Evolutionary conservation across 352 stramenopile species (phyloP).

Genomic region (Pythium oligandrum): DNA sequence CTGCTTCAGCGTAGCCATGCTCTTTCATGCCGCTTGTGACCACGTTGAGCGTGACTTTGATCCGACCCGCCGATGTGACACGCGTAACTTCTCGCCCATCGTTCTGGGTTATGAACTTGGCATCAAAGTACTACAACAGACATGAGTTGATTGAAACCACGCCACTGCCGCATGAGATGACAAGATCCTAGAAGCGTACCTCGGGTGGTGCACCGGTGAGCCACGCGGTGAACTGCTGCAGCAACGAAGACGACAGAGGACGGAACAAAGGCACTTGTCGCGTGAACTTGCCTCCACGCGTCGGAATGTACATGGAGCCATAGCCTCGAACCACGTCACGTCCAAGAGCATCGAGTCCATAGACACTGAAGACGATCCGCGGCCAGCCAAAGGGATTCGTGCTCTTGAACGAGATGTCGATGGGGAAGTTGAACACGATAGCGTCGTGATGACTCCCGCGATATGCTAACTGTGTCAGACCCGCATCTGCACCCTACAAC

Average conservation of each 20-base stretch:
- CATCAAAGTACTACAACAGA: conserved; percentile 76
- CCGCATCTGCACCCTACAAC: conserved; percentile 62
- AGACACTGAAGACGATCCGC: conserved; percentile 85
- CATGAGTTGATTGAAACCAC: background rate
- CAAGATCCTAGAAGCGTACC: conserved; percentile 6
- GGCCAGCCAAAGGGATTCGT: conserved; percentile 95
- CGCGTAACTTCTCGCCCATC: conserved; percentile 62
- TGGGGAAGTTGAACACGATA: conserved; percentile 94
- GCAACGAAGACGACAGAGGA: conserved; percentile 75
- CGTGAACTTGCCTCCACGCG: conserved; percentile 42
- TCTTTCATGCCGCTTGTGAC: conserved; percentile 51
- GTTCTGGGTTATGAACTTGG: conserved; percentile 71
- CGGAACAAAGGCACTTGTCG: conserved; percentile 85
- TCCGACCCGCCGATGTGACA: conserved; percentile 48
- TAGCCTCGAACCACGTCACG: conserved; percentile 91
- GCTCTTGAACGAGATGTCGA: conserved; percentile 94
- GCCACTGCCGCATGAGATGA: too few relatives aligned
- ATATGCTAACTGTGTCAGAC: conserved; percentile 87
- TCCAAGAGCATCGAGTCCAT: conserved; percentile 87
- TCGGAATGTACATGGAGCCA: conserved; percentile 84
- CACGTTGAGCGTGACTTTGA: conserved; percentile 62
- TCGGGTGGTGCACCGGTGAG: conserved; percentile 81
- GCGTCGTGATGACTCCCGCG: conserved; percentile 36
- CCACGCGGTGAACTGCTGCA: conserved; percentile 89
- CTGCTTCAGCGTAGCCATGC: conserved; percentile 31